Conservation (phyloP, 805 yeast species). For the Metschnikowia orientalis region DNA sequence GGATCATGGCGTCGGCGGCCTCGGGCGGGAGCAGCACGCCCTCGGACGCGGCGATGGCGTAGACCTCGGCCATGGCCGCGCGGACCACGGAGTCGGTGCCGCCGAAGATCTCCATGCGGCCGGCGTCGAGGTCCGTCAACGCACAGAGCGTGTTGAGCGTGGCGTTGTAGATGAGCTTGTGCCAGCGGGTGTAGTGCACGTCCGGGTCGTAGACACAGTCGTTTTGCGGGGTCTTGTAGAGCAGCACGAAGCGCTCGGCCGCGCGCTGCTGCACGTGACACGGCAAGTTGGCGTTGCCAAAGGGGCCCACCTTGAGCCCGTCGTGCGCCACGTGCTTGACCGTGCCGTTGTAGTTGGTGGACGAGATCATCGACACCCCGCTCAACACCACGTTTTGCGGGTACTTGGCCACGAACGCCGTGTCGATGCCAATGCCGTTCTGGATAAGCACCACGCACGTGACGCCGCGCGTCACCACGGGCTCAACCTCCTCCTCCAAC, state of each 20-base stretch:
- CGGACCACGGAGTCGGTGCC: slow-evolving; percentile 19
- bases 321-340: slow-evolving; percentile 29
- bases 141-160: slow-evolving; percentile 61
- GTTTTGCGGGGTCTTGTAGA: slow-evolving; percentile 46
- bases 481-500: slow-evolving; percentile 47
- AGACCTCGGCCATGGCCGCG: slow-evolving; percentile 21
- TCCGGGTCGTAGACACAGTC: slow-evolving; percentile 37
- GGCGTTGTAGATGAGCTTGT: slow-evolving; percentile 67
- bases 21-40: slow-evolving; percentile 20
- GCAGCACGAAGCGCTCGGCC: slow-evolving; percentile 40
- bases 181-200: slow-evolving; percentile 54
- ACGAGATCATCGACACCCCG: slow-evolving; percentile 35
- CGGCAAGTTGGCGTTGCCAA: slow-evolving; percentile 29
- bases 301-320: slow-evolving; percentile 25
- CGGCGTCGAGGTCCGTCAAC: slow-evolving; percentile 55
- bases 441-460: slow-evolving; percentile 35
- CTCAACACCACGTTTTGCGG: slow-evolving; percentile 33
- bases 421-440: slow-evolving; percentile 38
- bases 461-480: slow-evolving; percentile 35
- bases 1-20: slow-evolving; percentile 20
- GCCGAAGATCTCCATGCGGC: slow-evolving; percentile 33
- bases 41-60: slow-evolving; percentile 24
- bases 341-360: slow-evolving; percentile 25
- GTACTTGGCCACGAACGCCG: slow-evolving; percentile 27
- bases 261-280: slow-evolving; percentile 28